Base-by-base conservation (phyloP, 164 flowering plant species). In the Vitis rupestris region DNA sequence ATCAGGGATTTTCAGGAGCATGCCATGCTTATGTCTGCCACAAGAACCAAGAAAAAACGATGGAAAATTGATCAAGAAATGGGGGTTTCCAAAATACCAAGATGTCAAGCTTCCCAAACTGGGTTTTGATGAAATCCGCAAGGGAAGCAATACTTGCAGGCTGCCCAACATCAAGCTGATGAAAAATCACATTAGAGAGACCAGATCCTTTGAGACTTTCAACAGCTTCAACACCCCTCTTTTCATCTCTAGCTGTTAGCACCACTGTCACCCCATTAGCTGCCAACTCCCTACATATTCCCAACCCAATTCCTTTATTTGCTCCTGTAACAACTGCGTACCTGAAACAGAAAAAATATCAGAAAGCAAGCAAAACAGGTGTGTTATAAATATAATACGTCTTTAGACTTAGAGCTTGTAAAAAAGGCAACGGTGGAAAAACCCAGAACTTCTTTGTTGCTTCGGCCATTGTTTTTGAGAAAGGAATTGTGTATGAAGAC, bases 311-410 rank as follows among this genome's bases (percentile, higher is more conserved):
- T 15, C 91, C 94, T 61, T 81, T 87, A 67, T 85, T 87, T 63
- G 80, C 87, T 44, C 91, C 94, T 3, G 90, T 87, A 1, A 87
- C 91, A 52, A 89, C 87, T 73, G 91, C 94, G 72, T 70, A 79
- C 83, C 88, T 89, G 76, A 58, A 55, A 13, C 27, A 23, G 27
- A 23, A 23, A 16, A 19, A 47, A 2, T 16, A 23, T 23, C 27
- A 23, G 27, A 23, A 23, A 23, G 27, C 27, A 23, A 23, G 27
- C 27, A 23, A 23, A 23, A 23, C 27, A 2, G 27, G 27, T 23
- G 27, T 23, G 27, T 1, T 23, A 23, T 23, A n/a, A n/a, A n/a
- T n/a, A n/a, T n/a, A 23, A 23, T 23, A 23, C 27, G 27, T 23
- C 27, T 23, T 23, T 23, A 23, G 27, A 23, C 27, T 23, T 1